A percentile compares a stretch with the other conserved stretches of the same genome.
Conservation (phyloP, 805 yeast genomes). For the Lachancea dasiensis region DNA sequence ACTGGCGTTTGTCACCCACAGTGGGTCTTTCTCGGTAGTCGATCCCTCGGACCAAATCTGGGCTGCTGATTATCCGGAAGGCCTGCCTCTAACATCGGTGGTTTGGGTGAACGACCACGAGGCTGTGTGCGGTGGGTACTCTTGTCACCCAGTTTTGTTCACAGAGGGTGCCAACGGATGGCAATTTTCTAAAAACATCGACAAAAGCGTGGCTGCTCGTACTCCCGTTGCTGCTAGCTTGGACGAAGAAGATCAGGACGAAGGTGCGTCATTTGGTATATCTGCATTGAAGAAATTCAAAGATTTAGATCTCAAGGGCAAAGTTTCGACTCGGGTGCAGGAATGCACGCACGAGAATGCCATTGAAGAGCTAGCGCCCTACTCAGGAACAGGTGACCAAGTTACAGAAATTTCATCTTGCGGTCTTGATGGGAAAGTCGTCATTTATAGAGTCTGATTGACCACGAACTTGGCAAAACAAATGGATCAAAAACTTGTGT, state of each 20-base stretch:
- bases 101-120: constrained; percentile 61
- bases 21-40: constrained; percentile 73
- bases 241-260: constrained; percentile 49
- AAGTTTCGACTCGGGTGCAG: constrained; percentile 43
- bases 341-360: constrained; percentile 88
- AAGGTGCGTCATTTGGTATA: constrained; percentile 48
- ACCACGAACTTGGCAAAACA: too few relatives aligned
- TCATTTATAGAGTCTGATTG: constrained; percentile 56
- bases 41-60: constrained; percentile 41
- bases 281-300: constrained; percentile 89
- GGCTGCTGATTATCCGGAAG: constrained; percentile 28
- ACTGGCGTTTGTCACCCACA: constrained; percentile 80
- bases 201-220: constrained; percentile 34
- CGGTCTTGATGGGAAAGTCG: constrained; percentile 90
- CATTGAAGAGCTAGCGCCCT: constrained; percentile 59
- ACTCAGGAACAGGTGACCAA: constrained; percentile 41
- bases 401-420: constrained; percentile 62
- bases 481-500: too few relatives aligned
- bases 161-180: constrained; percentile 64
- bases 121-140: constrained; percentile 85
- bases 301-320: constrained; percentile 92
- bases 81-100: constrained; percentile 75
- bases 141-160: constrained; percentile 83
- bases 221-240: constrained; percentile 11
- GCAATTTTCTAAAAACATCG: constrained; percentile 53